Evolutionary conservation across 73 alveolate species (phyloP), one percentile per base, ranked within the genome.

Genomic region (Stentor coeruleus): DNA sequence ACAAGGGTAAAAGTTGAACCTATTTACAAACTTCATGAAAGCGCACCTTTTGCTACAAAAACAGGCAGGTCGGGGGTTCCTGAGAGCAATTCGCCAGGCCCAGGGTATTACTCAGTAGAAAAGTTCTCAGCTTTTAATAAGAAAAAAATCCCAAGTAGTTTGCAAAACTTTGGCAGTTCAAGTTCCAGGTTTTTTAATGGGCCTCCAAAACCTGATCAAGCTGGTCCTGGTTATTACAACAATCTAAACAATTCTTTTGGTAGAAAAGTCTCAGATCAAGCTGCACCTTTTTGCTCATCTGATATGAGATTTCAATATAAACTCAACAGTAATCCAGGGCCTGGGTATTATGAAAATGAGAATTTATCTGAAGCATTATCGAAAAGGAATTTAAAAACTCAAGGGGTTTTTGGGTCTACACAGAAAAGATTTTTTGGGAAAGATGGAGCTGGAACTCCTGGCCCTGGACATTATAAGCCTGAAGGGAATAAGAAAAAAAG

Each of bases 321-420:
- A 2, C 36, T 40, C 66, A 37, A 38, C 6, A 49, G 57, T 37
- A 84, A 82, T 11, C 96, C 96, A 26, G 96, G 93, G 3, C 96
- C 96, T 59, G 96, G 96, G n/a, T 38, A 60, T 3, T 90, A 90
- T 74, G 30, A 74, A 39, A 42, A 59, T 11, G 74, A 42, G 55
- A 76, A 82, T 38, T 31, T 90, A 20, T 81, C 49, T 26, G 93
- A 90, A 20, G 35, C 4, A 20, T n/a, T 90, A 15, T 39, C 86
- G 39, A 83, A 84, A 38, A 90, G 87, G 81, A 83, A 87, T 4
- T 83, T 87, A 89, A 91, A 92, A 3, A 86, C 81, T 59, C 81
- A 90, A 66, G 96, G 96, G 3, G 96, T 87, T 3, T 90, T 90
- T 79, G 96, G 96, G 58, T 82, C 90, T 39, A 91, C 94, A 3